Base-by-base conservation (phyloP, 768 basidiomycete genomes). In the Leccinum ochraceum region DNA sequence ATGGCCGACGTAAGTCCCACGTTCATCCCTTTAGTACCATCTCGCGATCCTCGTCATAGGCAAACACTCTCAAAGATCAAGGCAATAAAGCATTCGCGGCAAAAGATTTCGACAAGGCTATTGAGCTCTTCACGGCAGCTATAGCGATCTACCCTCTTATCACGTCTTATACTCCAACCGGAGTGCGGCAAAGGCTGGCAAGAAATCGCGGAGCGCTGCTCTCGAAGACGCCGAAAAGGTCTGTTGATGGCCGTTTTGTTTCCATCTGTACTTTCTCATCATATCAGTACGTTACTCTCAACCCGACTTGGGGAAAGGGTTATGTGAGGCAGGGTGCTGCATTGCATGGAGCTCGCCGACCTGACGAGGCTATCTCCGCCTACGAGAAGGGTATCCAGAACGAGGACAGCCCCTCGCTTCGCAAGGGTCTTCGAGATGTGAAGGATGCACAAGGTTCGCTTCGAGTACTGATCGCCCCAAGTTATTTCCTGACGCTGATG, bases 11-110 rank as follows among this genome's bases (percentile, higher is more conserved):
- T 79, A 62, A 52, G 76, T 75, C 22, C 16, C 3, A 9, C 30
- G 8, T 26, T 44, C 20, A 44, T 30, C 48, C 11, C 5, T n/a
- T 6, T 36, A 48, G 10, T n/a, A 32, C 32, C 55, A 7, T 54
- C 60, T 52, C 52, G 46, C 79, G 78, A 65, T 37, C 37, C 26
- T 54, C 36, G 10, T 50, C 46, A 13, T 61, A 83, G 83, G 80
- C 78, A 53, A 79, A 81, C 72, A 78, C 85, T 61, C 80, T 97
- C 65, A 98, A 98, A 80, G 91, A 93, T 71, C 86, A 86, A 71
- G 95, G 95, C 69, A 98, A 98, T 83, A 94, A 95, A 71, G 95
- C 95, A 22, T 98, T 98, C 77, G 81, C 90, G 48, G 92, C 92
- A 58, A 97, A 94, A 74, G 86, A 97, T 68, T 97, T 91, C 77